Conservation (phyloP, 371 early-diverging fungal species). For the Mortierella sp. region DNA sequence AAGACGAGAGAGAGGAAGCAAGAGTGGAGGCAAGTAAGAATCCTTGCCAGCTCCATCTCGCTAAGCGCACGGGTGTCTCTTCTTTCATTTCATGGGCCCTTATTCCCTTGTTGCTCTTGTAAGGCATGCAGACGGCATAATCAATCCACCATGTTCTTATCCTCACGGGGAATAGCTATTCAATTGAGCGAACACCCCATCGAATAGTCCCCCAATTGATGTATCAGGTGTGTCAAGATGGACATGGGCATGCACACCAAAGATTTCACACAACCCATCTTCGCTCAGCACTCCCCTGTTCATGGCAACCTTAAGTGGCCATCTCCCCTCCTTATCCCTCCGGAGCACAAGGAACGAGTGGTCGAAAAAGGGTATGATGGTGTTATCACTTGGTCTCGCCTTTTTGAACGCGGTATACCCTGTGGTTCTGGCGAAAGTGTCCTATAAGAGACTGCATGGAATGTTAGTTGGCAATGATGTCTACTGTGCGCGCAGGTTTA, state of each 20-base stretch:
- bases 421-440: conserved; percentile 3
- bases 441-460: conserved; percentile 18
- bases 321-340: not conserved
- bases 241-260: no score
- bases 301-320: not conserved
- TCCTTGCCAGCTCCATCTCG: not conserved
- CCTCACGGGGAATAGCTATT: not conserved
- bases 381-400: not conserved
- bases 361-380: conserved; percentile 1
- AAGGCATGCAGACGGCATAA: conserved; percentile 3
- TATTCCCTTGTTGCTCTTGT: not conserved
- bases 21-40: no score
- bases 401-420: not conserved
- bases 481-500: not conserved
- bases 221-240: no score
- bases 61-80: not conserved
- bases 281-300: no score
- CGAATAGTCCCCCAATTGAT: not conserved
- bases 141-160: not conserved
- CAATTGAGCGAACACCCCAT: not conserved
- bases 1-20: no score
- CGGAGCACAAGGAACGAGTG: not conserved
- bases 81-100: not conserved
- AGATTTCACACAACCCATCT: no score
- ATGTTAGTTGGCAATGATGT: conserved; percentile 7